phyloP scores from a whole-genome alignment of 2,329 filamentous ascomycete species.

The Hirsutella minnesotensis region DNA sequence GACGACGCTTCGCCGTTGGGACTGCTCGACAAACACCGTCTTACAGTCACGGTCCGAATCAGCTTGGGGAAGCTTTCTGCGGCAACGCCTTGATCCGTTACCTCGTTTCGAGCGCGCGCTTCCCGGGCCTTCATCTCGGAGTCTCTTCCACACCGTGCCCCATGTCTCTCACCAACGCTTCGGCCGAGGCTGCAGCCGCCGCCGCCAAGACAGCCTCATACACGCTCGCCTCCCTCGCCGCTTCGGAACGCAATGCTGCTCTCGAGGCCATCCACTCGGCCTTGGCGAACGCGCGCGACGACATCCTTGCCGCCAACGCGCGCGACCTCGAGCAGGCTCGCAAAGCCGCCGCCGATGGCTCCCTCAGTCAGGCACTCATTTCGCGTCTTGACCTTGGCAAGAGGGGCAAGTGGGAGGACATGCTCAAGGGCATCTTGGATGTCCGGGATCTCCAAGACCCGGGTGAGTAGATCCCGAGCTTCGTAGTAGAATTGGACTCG shows the following conservation, averaged over 20 bases:
- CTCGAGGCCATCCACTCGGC: conserved; percentile 72
- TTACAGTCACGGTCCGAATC: too few relatives aligned
- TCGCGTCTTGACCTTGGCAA: conserved; percentile 79
- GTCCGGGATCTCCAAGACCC: conserved; percentile 78
- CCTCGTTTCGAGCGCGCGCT: not conserved
- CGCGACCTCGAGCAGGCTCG: conserved; percentile 67
- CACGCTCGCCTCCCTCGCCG: conserved; percentile 67
- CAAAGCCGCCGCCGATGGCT: conserved; percentile 61
- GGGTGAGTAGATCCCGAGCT: conserved; percentile 38
- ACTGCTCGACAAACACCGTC: too few relatives aligned
- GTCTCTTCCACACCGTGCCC: conserved; percentile 3
- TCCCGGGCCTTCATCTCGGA: not conserved
- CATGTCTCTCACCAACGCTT: conserved; percentile 87
- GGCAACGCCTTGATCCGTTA: too few relatives aligned
- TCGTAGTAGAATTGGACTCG: not conserved
- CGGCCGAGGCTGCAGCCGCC: conserved; percentile 63
- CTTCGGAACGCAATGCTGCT: conserved; percentile 68
- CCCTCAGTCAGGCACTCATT: conserved; percentile 69
- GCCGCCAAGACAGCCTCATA: conserved; percentile 74
- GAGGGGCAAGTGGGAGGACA: conserved; percentile 91
- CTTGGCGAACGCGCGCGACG: conserved; percentile 55
- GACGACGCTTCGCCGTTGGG: too few relatives aligned
- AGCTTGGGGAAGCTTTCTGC: too few relatives aligned
- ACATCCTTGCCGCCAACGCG: conserved; percentile 79
- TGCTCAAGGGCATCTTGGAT: conserved; percentile 89